Conservation (phyloP, 306 rosid genomes). For the Phaseolus lunatus region DNA sequence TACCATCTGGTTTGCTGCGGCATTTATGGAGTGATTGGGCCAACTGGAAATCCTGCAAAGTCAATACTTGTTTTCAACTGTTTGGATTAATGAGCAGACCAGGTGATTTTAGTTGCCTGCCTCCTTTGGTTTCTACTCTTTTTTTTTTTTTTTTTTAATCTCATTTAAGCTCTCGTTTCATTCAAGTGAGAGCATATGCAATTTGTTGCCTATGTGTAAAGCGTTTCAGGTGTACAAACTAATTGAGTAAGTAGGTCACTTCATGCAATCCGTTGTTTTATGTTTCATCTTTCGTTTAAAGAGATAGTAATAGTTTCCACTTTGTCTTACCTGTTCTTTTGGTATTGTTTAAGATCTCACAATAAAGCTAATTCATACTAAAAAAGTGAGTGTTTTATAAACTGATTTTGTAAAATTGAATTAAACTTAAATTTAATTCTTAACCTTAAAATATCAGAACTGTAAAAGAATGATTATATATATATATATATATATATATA, state of each 20-base stretch:
- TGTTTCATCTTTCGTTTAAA: conserved; percentile 34
- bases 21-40: conserved; percentile 54
- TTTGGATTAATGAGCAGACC: conserved; percentile 40
- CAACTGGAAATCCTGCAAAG: conserved; percentile 41
- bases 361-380: too few relatives aligned
- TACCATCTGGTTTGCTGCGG: conserved; percentile 46
- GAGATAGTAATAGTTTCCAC: neutral
- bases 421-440: too few relatives aligned
- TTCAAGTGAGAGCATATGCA: conserved; percentile 40
- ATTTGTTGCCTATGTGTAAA: conserved; percentile 38
- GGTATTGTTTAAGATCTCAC: too few relatives aligned
- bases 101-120: conserved; percentile 38
- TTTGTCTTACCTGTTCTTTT: conserved; percentile 13
- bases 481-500: too few relatives aligned
- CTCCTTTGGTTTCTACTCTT: conserved; percentile 29
- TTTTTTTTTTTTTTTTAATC: too few relatives aligned
- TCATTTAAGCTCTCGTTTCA: conserved; percentile 8
- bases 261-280: conserved; percentile 34
- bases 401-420: too few relatives aligned
- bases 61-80: conserved; percentile 35
- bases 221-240: conserved; percentile 42
- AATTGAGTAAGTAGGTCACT: conserved; percentile 38
- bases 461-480: too few relatives aligned
- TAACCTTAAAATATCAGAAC: too few relatives aligned
- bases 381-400: too few relatives aligned